Percentiles rank a stretch among this genome's conserved stretches.
phyloP scores from a whole-genome alignment of 768 basidiomycete species.

The Phylloporus scabripes region DNA sequence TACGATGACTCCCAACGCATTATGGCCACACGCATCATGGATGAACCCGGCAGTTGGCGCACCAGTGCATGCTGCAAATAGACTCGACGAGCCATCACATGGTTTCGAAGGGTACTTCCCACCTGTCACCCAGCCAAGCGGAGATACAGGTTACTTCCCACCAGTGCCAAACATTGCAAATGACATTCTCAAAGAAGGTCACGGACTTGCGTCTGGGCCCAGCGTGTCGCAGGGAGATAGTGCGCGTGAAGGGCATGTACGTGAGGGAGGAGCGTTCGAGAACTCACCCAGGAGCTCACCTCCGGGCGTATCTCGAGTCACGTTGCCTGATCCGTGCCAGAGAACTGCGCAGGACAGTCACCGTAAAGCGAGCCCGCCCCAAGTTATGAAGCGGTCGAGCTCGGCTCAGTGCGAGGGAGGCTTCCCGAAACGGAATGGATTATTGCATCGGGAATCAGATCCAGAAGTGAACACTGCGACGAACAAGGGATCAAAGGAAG shows the following conservation, averaged over 20 bases:
- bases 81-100: constrained; percentile 7
- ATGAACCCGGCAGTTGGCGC: constrained; percentile 62
- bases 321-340: constrained; percentile 5
- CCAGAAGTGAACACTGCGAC: constrained; percentile 22
- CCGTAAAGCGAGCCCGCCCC: constrained; percentile 15
- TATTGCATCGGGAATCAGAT: constrained; percentile 29
- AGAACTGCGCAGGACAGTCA: constrained; percentile 12
- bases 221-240: background rate
- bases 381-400: constrained; percentile 25
- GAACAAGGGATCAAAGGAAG: constrained; percentile 23
- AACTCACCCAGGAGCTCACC: constrained; percentile 5
- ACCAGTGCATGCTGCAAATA: constrained; percentile 37
- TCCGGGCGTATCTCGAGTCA: constrained; percentile 1
- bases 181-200: constrained; percentile 33
- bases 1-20: constrained; percentile 68
- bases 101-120: constrained; percentile 39
- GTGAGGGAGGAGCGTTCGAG: constrained; percentile 7
- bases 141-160: constrained; percentile 39
- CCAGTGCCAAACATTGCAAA: constrained; percentile 32
- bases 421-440: constrained; percentile 22
- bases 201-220: constrained; percentile 2
- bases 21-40: constrained; percentile 57
- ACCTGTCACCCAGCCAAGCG: constrained; percentile 27
- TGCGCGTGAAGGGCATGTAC: background rate
- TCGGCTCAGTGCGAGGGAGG: constrained; percentile 27